These are phyloP conservation scores for Venturiaceae sp. DNA, from an alignment of 2,329 filamentous ascomycete genomes.

Conservation along the genomic window DNA sequence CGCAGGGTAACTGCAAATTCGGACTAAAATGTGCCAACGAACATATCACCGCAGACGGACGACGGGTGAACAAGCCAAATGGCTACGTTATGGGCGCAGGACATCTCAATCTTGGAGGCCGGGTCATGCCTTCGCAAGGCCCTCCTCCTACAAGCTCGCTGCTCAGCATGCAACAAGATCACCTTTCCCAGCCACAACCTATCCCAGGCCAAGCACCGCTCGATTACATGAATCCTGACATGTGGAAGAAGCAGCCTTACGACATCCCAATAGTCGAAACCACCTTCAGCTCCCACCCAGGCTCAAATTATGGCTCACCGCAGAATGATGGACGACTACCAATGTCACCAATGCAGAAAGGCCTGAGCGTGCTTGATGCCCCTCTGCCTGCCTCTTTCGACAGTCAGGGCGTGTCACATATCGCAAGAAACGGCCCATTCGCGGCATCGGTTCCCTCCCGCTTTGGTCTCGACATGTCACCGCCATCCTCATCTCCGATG, in stretches of 20 bases:
- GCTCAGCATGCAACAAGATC: constrained; percentile 48
- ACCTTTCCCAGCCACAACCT: constrained; percentile 24
- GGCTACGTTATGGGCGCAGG: constrained; percentile 38
- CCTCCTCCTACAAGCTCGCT: constrained; percentile 62
- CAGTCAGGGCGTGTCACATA: constrained; percentile 88
- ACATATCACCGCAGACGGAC: constrained; percentile 88
- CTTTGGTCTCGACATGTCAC: constrained; percentile 80
- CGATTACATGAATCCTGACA: constrained; percentile 12
- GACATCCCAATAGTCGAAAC: constrained; percentile 47
- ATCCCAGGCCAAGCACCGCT: background rate
- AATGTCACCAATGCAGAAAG: constrained; percentile 62
- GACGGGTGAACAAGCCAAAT: constrained; percentile 71
- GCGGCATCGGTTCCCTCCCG: constrained; percentile 88
- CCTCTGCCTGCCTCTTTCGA: constrained; percentile 92
- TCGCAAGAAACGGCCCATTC: constrained; percentile 80
- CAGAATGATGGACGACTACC: constrained; percentile 64
- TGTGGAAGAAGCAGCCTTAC: constrained; percentile 29
- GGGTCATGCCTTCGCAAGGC: constrained; percentile 53
- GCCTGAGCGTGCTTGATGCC: constrained; percentile 87
- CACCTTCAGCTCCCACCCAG: constrained; percentile 47
- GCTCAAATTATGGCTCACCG: constrained; percentile 71
- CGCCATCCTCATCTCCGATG: constrained; percentile 56
- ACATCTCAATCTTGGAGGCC: constrained; percentile 55
- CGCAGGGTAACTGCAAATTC: constrained; percentile 95
- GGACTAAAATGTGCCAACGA: constrained; percentile 95